A percentile compares a stretch with the other conserved stretches of the same genome.
phyloP scores from a whole-genome alignment of 1,139 yeast species.

The Geotrichum restrictum region DNA sequence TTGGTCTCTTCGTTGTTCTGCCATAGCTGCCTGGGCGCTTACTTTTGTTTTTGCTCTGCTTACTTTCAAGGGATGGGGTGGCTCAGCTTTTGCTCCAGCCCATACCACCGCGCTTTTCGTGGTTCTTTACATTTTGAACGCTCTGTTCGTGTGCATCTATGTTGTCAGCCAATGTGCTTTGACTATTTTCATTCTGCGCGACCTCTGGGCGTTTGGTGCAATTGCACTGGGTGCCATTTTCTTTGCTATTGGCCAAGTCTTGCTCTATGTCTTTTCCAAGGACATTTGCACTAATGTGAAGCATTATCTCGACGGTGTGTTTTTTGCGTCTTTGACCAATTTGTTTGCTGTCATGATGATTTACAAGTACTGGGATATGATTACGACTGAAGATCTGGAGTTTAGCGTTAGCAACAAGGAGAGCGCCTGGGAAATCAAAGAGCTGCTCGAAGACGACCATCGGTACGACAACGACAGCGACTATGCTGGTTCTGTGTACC shows the following conservation, averaged over 20 bases:
- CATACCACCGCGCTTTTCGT: constrained; percentile 61
- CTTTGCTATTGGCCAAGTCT: constrained; percentile 75
- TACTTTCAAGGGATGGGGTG: constrained; percentile 21
- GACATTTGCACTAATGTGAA: constrained; percentile 64
- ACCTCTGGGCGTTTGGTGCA: constrained; percentile 88
- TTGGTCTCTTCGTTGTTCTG: constrained; percentile 50
- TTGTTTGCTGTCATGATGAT: constrained; percentile 87
- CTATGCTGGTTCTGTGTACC: constrained; percentile 35
- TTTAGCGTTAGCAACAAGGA: constrained; percentile 66
- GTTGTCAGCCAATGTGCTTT: constrained; percentile 65
- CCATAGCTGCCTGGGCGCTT: constrained; percentile 53
- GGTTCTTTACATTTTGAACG: constrained; percentile 67
- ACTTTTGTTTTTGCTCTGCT: constrained; percentile 47
- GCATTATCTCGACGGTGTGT: constrained; percentile 87
- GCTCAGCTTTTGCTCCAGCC: constrained; percentile 37
- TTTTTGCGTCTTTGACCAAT: constrained; percentile 78
- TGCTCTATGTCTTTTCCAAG: constrained; percentile 64
- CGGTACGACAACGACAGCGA: constrained; percentile 42
- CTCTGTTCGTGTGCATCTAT: constrained; percentile 58
- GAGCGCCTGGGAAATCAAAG: constrained; percentile 48
- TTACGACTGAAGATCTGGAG: constrained; percentile 92
- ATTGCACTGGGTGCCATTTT: constrained; percentile 64
- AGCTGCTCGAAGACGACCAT: constrained; percentile 47
- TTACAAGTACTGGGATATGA: constrained; percentile 93
- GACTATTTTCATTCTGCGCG: constrained; percentile 62